Evolutionary conservation across 2,329 filamentous ascomycete genomes (phyloP), one percentile per base, ranked within the genome.

Genomic region (Dothideomycetes sp.): DNA sequence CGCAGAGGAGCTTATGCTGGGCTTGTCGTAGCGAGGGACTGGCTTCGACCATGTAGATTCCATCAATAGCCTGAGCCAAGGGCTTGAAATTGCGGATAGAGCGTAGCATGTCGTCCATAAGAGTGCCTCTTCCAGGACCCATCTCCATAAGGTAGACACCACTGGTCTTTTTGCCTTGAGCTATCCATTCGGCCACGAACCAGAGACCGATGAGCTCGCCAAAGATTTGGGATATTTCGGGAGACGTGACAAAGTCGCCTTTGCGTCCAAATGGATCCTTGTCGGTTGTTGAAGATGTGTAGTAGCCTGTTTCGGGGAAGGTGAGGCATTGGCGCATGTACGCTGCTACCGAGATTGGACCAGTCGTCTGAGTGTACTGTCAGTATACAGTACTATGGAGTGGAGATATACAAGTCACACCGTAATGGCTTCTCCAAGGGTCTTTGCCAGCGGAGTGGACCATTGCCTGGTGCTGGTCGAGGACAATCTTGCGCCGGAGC

Each of bases 241-340:
- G 91, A 0, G 88, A 95, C 0, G 91, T 98, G 37, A 96, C 82
- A 57, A 98, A 98, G 63, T 98, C 91, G 18, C 91, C 91, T 55
- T 85, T 84, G 41, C 76, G 69, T n/a, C 91, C 91, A 53, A 98
- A 98, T 48, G 89, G 88, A 56, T 95, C 88, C 33, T 80, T 75
- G 15, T 74, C 79, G 45, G 76, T 64, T 40, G 73, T 71, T 17
- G 78, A 76, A 4, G 81, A 76, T 1, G 87, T 96, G 64, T 98
- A 98, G 67, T 98, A 98, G 40, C 91, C 91, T 44, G 86, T 87
- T 27, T 86, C 66, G 46, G 91, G 84, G 9, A 84, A 84, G 1
- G 91, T 98, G 48, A 98, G 76, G 60, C 89, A 95, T 80, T 96
- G 94, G 58, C 91, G 88, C 91, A 98, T 98, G 62, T 88, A 98